Base-by-base conservation (phyloP, 2,329 filamentous ascomycete species). In the Colletotrichum musicola region DNA sequence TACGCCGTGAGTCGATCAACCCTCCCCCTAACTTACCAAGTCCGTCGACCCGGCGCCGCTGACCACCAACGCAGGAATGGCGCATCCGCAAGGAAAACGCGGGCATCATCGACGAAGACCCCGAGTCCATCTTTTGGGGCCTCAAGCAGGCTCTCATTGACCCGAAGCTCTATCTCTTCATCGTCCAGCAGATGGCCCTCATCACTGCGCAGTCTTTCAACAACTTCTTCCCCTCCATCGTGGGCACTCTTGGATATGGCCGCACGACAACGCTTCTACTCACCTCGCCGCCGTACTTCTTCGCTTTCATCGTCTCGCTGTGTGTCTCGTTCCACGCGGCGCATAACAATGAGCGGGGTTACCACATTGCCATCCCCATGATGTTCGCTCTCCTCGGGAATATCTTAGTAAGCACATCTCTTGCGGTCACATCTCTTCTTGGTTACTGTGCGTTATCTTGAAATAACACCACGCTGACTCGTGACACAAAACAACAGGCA, bases 281-380 rank as follows among this genome's bases (percentile, higher is more conserved):
- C 68, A 88, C 86, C 0, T 86, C 84, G 0, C 88, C 88, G 0
- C 87, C 87, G 1, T 89, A 88, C 73, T 82, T 87, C 4, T 78
- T 87, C 4, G 83, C 82, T 20, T 81, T 85, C 2, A 81, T 90
- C 10, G 87, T 84, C 1, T 84, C 88, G 0, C 87, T 88, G 68
- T 69, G 81, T 6, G 89, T 90, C 40, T 85, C 88, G 14, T 89
- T 87, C 83, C 86, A 89, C 71, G 87, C 88, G 2, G 89, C 91
- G 71, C 83, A 83, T 4, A 88, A 85, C 0, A 85, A 86, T n/a
- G 89, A 91, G 72, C 83, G 89, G 12, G 90, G 88, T 73, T 83
- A 85, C 70, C 89, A 91, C 73, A 85, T 91, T 60, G 81, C 83
- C 0, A 71, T 87, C 0, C 88, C 89, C 0, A 80, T 64, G 61